Evolutionary conservation across 116 monocot species (phyloP).

Genomic region (Phalaenopsis hybrid): DNA sequence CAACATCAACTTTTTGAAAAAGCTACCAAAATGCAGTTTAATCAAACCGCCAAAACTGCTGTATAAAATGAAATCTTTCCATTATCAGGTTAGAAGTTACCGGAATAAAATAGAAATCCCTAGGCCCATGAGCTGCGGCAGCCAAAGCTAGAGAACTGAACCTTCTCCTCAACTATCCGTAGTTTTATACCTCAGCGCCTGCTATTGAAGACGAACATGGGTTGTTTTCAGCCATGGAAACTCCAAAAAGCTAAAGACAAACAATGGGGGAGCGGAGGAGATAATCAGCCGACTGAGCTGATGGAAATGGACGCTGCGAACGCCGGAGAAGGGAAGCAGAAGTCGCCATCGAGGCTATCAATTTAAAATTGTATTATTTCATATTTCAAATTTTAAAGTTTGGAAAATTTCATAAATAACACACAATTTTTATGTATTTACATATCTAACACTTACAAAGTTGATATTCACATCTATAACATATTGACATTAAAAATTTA

Average conservation of each 20-base stretch:
- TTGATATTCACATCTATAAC: no score
- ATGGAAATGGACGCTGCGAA: neutral
- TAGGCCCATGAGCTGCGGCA: neutral
- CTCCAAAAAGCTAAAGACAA: neutral
- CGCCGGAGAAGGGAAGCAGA: conserved; percentile 3
- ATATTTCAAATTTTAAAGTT: no score
- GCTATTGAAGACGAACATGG: neutral
- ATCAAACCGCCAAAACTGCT: no score
- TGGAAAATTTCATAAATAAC: no score
- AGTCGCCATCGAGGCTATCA: neutral
- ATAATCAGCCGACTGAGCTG: neutral
- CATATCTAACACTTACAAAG: no score
- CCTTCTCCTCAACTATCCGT: no score
- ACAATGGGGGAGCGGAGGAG: neutral
- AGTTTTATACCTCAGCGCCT: neutral
- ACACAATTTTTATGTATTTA: no score
- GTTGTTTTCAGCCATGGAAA: neutral
- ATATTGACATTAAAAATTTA: no score
- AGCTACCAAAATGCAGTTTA: no score
- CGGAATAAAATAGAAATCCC: neutral
- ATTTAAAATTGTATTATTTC: no score
- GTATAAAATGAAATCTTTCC: no score
- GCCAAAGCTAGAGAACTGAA: neutral
- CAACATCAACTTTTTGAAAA: no score
- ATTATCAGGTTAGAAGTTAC: neutral